Evolutionary conservation across 1,139 yeast species (phyloP).

Genomic region (Debaryomyces nepalensis): DNA sequence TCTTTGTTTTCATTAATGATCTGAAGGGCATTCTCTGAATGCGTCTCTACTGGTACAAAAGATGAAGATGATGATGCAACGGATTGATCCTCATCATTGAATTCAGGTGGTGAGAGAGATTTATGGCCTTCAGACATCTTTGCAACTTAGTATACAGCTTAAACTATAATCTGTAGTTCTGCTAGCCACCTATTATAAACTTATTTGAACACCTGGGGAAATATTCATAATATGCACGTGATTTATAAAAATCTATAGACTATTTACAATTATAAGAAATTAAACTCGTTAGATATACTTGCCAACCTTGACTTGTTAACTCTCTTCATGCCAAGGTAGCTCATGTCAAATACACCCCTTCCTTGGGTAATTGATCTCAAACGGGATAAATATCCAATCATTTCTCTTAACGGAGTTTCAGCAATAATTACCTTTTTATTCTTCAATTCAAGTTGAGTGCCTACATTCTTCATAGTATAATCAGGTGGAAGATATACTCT

Average conservation of each 20-base stretch:
- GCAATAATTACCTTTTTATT: conserved; percentile 68
- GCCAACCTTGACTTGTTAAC: conserved; percentile 53
- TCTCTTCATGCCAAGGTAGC: conserved; percentile 71
- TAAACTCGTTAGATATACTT: conserved; percentile 28
- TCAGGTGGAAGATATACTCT: conserved; percentile 63
- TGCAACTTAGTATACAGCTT: not conserved
- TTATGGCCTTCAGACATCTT: conserved; percentile 4
- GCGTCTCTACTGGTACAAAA: conserved; percentile 46
- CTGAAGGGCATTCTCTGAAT: conserved; percentile 60
- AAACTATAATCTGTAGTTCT: not conserved
- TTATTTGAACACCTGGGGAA: conserved; percentile 9
- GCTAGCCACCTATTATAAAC: not conserved
- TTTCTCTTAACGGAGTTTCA: conserved; percentile 81
- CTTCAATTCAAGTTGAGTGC: conserved; percentile 25
- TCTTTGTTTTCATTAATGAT: conserved; percentile 77
- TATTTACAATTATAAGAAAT: conserved; percentile 11
- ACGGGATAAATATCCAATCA: conserved; percentile 85
- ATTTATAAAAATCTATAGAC: not conserved
- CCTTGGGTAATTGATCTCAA: conserved; percentile 89
- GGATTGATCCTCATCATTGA: conserved; percentile 16
- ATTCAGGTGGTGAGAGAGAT: not conserved
- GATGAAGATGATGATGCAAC: conserved; percentile 39
- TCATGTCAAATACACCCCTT: conserved; percentile 82
- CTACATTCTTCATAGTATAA: conserved; percentile 35
- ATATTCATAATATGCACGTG: conserved; percentile 7